These are phyloP conservation scores for Capronia americana DNA, from an alignment of 2,329 filamentous ascomycete species.

Conservation along the genomic window DNA sequence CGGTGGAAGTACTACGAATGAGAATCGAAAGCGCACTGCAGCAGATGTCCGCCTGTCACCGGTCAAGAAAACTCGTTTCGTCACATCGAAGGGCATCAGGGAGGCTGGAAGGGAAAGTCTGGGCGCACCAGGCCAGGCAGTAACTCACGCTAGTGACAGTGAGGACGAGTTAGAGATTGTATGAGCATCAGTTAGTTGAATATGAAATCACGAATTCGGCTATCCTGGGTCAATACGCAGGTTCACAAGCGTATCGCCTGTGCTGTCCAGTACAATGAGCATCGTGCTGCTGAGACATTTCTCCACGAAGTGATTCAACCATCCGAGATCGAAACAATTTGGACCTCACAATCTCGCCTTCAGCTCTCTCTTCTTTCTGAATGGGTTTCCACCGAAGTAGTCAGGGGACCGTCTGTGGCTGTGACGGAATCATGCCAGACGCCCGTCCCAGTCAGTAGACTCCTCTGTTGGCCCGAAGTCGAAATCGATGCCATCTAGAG, in stretches of 20 bases:
- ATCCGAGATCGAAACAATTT: neutral
- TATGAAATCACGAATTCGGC: constrained; percentile 1
- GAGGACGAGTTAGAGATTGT: constrained; percentile 49
- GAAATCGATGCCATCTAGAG: neutral
- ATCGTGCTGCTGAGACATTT: neutral
- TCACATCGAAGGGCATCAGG: constrained; percentile 77
- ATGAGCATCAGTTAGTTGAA: neutral
- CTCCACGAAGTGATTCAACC: neutral
- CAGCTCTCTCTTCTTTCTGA: neutral
- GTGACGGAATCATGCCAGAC: neutral
- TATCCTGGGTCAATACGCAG: neutral
- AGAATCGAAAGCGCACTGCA: constrained; percentile 44
- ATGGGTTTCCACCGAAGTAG: neutral
- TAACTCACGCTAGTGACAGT: constrained; percentile 56
- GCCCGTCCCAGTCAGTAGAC: neutral
- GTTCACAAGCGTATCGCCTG: neutral
- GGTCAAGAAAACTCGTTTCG: constrained; percentile 67
- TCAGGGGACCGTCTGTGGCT: neutral
- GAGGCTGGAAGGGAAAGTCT: constrained; percentile 78
- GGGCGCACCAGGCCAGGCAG: constrained; percentile 48
- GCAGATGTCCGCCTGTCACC: constrained; percentile 50
- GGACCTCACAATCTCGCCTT: neutral
- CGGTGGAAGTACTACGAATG: constrained; percentile 10
- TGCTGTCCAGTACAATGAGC: neutral
- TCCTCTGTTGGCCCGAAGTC: neutral